phyloP scores from a whole-genome alignment of 768 basidiomycete genomes.

The Amanita phalloides region DNA sequence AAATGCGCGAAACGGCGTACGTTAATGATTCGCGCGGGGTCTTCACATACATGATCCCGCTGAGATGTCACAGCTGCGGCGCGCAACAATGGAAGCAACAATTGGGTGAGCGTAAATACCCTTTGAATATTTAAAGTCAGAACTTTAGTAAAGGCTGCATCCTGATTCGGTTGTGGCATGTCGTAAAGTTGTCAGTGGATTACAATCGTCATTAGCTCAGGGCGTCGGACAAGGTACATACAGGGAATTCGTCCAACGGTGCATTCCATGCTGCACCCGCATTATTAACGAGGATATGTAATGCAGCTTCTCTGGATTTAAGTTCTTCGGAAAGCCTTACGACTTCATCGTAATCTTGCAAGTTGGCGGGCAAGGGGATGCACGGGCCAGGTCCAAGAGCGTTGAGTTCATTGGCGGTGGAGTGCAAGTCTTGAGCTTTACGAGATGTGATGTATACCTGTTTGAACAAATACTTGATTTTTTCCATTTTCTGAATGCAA shows the following conservation, averaged over 20 bases:
- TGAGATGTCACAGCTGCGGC: constrained; percentile 24
- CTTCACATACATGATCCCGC: constrained; percentile 27
- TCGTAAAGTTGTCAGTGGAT: not conserved
- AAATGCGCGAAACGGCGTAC: constrained; percentile 15
- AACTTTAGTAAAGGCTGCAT: constrained; percentile 50
- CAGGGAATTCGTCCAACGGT: constrained; percentile 33
- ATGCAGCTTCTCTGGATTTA: constrained; percentile 34
- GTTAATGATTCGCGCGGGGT: constrained; percentile 52
- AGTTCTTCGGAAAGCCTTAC: constrained; percentile 41
- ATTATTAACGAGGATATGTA: constrained; percentile 57
- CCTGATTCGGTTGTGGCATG: constrained; percentile 19
- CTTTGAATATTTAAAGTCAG: constrained; percentile 52
- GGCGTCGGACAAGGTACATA: constrained; percentile 13
- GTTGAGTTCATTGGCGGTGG: constrained; percentile 41
- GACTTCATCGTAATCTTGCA: constrained; percentile 43
- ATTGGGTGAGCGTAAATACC: constrained; percentile 55
- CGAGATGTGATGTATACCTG: constrained; percentile 59
- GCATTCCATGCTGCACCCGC: constrained; percentile 50
- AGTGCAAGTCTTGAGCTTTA: constrained; percentile 36
- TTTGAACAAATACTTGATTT: not conserved
- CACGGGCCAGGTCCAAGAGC: constrained; percentile 43
- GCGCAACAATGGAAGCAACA: constrained; percentile 44
- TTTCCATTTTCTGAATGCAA: not conserved
- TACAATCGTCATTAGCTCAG: not conserved
- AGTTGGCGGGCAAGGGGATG: constrained; percentile 40